A percentile compares a stretch with the other conserved stretches of the same genome.
These are phyloP conservation scores for Cyberlindnera petersonii DNA, from an alignment of 805 yeast genomes.

Conservation along the genomic window DNA sequence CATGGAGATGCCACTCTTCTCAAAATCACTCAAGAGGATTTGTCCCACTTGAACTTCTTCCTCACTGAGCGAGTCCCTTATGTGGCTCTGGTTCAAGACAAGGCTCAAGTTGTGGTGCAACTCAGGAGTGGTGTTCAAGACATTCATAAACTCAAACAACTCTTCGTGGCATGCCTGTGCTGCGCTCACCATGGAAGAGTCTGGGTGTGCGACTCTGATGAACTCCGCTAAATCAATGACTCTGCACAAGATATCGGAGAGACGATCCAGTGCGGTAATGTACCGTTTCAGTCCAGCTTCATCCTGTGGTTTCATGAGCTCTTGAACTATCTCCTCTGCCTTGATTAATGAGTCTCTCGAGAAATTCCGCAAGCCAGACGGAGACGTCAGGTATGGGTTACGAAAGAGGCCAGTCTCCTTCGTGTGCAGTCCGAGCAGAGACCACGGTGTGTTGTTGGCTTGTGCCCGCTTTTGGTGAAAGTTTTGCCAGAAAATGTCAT, in stretches of 20 bases:
- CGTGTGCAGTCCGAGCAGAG: conserved; percentile 10
- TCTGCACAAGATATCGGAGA: conserved; percentile 85
- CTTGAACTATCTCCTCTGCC: conserved; percentile 59
- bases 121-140: conserved; percentile 77
- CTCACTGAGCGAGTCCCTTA: conserved; percentile 38
- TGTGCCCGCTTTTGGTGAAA: conserved; percentile 33
- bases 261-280: conserved; percentile 68
- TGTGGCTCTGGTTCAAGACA: conserved; percentile 40
- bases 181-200: conserved; percentile 68
- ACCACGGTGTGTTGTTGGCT: conserved; percentile 10
- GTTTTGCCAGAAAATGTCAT: conserved; percentile 50
- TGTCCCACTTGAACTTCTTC: conserved; percentile 86
- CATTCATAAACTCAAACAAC: conserved; percentile 92
- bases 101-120: conserved; percentile 54
- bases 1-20: conserved; percentile 85
- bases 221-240: conserved; percentile 94
- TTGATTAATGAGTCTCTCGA: conserved; percentile 57
- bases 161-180: conserved; percentile 86
- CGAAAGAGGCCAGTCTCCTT: conserved; percentile 64
- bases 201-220: conserved; percentile 85
- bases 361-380: conserved; percentile 68
- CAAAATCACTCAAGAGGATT: conserved; percentile 77
- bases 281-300: conserved; percentile 44
- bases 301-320: conserved; percentile 47
- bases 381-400: conserved; percentile 64